Evolutionary conservation across 2,329 filamentous ascomycete species (phyloP).

Genomic region (Sclerotiophoma versabilis): DNA sequence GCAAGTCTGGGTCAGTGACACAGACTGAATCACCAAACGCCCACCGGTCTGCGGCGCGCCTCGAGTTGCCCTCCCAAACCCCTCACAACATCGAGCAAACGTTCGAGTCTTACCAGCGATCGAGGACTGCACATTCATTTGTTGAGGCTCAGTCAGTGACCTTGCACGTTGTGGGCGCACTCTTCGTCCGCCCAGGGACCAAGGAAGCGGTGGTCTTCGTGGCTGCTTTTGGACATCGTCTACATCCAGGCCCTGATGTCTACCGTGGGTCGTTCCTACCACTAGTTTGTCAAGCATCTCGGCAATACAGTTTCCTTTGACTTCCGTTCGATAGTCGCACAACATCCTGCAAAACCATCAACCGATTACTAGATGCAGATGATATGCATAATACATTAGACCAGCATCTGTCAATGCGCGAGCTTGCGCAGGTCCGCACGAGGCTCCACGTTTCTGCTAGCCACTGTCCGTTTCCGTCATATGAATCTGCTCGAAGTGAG

Average conservation of each 20-base stretch:
- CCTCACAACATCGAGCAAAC: background rate
- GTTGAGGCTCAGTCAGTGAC: background rate
- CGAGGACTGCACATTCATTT: background rate
- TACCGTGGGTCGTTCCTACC: background rate
- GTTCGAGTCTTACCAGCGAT: background rate
- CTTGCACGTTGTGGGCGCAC: background rate
- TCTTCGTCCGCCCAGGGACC: background rate
- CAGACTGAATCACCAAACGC: background rate
- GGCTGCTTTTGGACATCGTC: constrained; percentile 2
- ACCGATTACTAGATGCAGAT: background rate
- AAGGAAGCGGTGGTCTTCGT: background rate
- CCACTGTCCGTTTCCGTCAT: constrained; percentile 6
- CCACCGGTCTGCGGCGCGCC: background rate
- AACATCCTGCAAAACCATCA: background rate
- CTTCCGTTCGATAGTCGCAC: constrained; percentile 1
- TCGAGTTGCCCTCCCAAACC: background rate
- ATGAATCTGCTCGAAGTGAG: background rate
- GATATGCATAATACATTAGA: constrained; percentile 1
- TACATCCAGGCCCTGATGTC: background rate
- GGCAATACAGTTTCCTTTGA: background rate
- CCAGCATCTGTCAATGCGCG: background rate
- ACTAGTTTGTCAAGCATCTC: background rate
- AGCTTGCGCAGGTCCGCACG: constrained; percentile 7
- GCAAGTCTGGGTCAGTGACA: constrained; percentile 4
- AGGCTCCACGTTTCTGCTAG: constrained; percentile 3